Percentiles rank a stretch among this genome's conserved stretches.
Evolutionary conservation across 305 asterid genomes (phyloP).

Genomic region (Rubia tinctorum): DNA sequence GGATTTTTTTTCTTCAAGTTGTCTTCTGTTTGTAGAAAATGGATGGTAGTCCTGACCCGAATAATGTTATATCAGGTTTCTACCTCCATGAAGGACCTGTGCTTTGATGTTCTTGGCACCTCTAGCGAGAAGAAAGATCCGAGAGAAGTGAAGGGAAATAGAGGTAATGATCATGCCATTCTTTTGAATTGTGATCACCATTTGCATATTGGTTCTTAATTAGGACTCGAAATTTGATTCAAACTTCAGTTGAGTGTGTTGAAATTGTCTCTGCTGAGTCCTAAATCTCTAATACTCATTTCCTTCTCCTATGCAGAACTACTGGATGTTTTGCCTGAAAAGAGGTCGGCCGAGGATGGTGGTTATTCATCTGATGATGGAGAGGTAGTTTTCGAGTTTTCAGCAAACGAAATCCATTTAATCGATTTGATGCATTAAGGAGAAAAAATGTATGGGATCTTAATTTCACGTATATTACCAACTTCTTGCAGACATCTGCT

Average conservation of each 20-base stretch:
- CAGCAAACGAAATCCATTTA: neutral
- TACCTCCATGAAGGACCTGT: slow-evolving; percentile 78
- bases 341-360: slow-evolving; percentile 71
- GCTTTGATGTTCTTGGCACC: slow-evolving; percentile 74
- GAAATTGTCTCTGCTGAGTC: no score
- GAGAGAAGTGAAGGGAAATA: slow-evolving; percentile 64
- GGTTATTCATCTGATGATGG: slow-evolving; percentile 70
- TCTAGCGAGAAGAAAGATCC: slow-evolving; percentile 75
- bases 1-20: neutral
- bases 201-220: neutral
- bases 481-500: slow-evolving; percentile 57
- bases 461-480: neutral
- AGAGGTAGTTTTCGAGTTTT: slow-evolving; percentile 27
- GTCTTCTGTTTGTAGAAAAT: neutral
- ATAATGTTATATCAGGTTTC: slow-evolving; percentile 48
- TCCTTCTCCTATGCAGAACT: slow-evolving; percentile 43
- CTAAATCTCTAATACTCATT: neutral
- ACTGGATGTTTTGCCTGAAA: slow-evolving; percentile 79
- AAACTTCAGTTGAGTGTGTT: no score
- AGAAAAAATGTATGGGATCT: neutral
- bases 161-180: slow-evolving; percentile 45
- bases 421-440: neutral
- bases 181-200: neutral
- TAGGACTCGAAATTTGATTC: no score
- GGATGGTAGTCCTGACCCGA: neutral